Base-by-base conservation (phyloP, 2,329 filamentous ascomycete species). In the Fusarium austroafricanum region DNA sequence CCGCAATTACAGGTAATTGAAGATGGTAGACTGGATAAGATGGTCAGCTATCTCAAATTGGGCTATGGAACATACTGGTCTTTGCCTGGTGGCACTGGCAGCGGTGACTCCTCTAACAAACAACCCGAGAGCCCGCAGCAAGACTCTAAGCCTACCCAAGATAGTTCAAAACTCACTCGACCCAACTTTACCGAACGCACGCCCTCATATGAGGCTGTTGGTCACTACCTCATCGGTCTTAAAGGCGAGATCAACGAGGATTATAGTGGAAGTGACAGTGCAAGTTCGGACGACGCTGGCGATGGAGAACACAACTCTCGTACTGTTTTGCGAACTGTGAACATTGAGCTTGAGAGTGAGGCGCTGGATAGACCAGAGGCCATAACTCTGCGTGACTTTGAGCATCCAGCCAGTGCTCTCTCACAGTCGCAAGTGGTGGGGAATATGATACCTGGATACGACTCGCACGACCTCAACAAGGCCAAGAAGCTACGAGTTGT, bases 51-150 rank as follows among this genome's bases (percentile, higher is more conserved):
- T 71, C 82, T 92, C 51, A 92, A 89, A 72, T 78, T 90, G 49
- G 88, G 88, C 6, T 90, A 90, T 68, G 88, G 88, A 28, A 89
- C 86, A n/a, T 88, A 89, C 68, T 90, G 88, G 88, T 83, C 84
- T 15, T 73, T 89, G 3, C 75, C 76, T 17, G 75, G 78, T 15
- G 61, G 59, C 10, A 21, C 35, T 21, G 23, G 57, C 23, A 58
- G 71, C 31, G 56, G 55, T n/a, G 55, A 71, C n/a, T 53, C 68
- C 23, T 50, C 71, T 49, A 20, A 58, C 29, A 57, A 68, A 47
- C 38, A 61, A 37, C 17, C 73, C 29, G 55, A 56, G 33, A 56
- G 50, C 54, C 31, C 61, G 18, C 59, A 46, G 35, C 49, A 53
- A 15, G 55, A 52, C 39, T 67, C 73, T 47, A 54, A 71, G 23